Conservation (phyloP, 148 eudicot genomes). For the Amaranthus cruentus region DNA sequence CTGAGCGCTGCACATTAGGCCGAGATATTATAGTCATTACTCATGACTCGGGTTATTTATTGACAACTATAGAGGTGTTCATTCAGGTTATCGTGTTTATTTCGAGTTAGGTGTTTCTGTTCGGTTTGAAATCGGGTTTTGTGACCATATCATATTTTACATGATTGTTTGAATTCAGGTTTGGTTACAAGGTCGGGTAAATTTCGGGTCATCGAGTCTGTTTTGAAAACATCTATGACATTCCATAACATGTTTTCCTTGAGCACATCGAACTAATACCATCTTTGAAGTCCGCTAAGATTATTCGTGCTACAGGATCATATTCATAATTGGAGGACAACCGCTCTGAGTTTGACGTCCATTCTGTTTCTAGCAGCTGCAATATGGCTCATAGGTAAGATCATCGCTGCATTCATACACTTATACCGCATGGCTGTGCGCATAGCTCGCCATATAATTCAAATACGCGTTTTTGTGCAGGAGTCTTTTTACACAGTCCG, state of each 20-base stretch:
- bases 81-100: no score
- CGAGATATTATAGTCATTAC: neutral
- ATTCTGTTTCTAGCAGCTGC: constrained; percentile 77
- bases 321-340: constrained; percentile 74
- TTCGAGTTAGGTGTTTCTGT: no score
- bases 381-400: constrained; percentile 74
- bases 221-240: no score
- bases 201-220: no score
- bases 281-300: neutral
- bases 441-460: neutral
- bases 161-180: no score
- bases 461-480: constrained; percentile 20
- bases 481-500: constrained; percentile 26
- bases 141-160: no score
- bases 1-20: neutral
- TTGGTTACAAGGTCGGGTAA: no score
- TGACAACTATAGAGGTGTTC: no score
- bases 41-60: no score
- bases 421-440: neutral
- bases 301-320: constrained; percentile 52
- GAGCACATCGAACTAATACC: neutral
- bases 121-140: no score
- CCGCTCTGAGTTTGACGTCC: constrained; percentile 64
- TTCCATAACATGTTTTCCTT: no score
- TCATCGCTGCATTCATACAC: neutral